Evolutionary conservation across 345 rosid genomes (phyloP).

Genomic region (Eucalyptus polybractea): DNA sequence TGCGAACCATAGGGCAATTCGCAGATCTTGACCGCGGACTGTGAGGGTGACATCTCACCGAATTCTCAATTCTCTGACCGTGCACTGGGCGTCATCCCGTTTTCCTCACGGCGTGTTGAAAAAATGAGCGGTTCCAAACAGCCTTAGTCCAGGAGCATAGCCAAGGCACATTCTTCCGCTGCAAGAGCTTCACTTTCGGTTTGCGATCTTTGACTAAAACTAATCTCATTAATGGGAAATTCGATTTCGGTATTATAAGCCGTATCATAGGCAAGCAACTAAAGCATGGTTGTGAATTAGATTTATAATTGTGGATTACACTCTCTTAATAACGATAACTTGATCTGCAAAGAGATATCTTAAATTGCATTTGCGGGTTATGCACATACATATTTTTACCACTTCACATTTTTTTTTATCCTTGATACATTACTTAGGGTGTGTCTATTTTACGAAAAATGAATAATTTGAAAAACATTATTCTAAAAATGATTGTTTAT

Average conservation of each 20-base stretch:
- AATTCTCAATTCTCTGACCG: no score
- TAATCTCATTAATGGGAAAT: background rate
- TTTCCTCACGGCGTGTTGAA: no score
- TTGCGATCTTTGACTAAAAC: no score
- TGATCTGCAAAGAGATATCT: background rate
- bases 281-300: fast-evolving
- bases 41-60: no score
- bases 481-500: fast-evolving
- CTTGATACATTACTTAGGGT: background rate
- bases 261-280: background rate
- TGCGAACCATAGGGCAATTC: no score
- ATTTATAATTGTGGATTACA: background rate
- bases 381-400: no score
- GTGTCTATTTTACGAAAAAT: fast-evolving
- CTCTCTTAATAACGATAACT: background rate
- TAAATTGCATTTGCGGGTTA: fast-evolving
- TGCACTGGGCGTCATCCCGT: no score
- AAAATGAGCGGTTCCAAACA: no score
- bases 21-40: no score
- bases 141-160: no score
- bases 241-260: fast-evolving
- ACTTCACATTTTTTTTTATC: background rate
- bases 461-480: fast-evolving
- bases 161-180: no score
- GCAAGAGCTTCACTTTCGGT: no score